Evolutionary conservation across 441 rosid species (phyloP).

Genomic region (Arabidopsis lyrata): DNA sequence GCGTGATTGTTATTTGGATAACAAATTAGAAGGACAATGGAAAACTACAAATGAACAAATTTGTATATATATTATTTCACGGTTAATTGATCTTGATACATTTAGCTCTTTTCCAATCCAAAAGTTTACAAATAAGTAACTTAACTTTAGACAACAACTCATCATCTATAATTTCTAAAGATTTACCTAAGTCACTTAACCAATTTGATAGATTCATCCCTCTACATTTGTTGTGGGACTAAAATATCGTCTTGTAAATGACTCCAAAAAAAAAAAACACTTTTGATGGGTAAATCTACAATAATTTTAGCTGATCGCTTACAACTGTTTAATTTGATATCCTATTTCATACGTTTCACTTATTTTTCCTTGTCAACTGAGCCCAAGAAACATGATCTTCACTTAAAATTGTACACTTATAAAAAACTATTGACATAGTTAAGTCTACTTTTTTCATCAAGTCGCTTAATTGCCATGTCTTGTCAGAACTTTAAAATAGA

Average conservation of each 20-base stretch:
- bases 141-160: neutral
- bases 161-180: neutral
- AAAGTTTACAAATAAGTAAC: neutral
- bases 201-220: neutral
- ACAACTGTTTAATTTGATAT: too few species aligned
- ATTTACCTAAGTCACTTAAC: neutral
- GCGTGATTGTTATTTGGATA: neutral
- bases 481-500: slow-evolving; percentile 12
- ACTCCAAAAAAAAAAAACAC: too few species aligned
- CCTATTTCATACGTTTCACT: neutral
- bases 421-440: neutral
- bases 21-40: neutral
- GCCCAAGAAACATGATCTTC: slow-evolving; percentile 2
- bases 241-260: too few species aligned
- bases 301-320: too few species aligned
- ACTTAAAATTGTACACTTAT: slow-evolving; percentile 4
- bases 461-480: slow-evolving; percentile 9
- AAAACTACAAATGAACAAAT: too few species aligned
- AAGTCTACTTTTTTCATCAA: neutral
- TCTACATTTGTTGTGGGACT: too few species aligned
- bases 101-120: too few species aligned
- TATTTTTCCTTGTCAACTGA: too few species aligned
- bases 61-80: too few species aligned
- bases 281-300: neutral
- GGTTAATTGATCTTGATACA: too few species aligned